Base-by-base conservation (phyloP, 148 eudicot species). In the Vaccinium myrtillus region DNA sequence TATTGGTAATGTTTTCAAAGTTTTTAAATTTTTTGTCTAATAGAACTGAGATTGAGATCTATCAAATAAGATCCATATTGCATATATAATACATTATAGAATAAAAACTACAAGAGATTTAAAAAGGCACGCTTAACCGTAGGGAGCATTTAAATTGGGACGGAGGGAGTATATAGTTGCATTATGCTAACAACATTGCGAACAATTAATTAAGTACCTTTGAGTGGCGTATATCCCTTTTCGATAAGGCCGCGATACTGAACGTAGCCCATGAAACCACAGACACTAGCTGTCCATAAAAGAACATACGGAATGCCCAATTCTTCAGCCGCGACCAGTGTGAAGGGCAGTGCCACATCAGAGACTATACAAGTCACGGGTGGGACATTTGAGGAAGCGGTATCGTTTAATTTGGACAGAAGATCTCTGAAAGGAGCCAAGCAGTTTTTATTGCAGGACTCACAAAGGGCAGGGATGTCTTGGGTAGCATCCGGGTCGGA, bases 321-420 rank as follows among this genome's bases (percentile, higher is more conserved):
- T 65, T 89, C 88, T 53, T 80, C 63, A 0, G 89, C 88, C 19
- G 82, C 91, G 0, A 36, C 59, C 4, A 89, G 27, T 13, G 86
- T 87, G 61, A 87, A 89, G 21, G 56, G 58, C 84, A 83, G 80
- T 1, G 39, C 46, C 0, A 80, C 86, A 65, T 87, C 91, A 6
- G 87, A 84, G 11, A 89, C 76, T 36, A 89, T 81, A 70, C 89
- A 89, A 15, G 89, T 85, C 36, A 89, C 85, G 0, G 88, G 91
- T 9, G 90, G 90, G 5, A 71, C 88, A 10, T 71, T 56, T 2
- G 84, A 71, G 6, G 46, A 36, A 77, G 23, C 23, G 4, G 53
- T 56, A 13, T 82, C 78, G 7, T 85, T 86, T 50, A 86, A 54
- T 50, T 58, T 86, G 5, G 30, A 58, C 19, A 88, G 25, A 49